A percentile compares a stretch with the other conserved stretches of the same genome.
Conservation (phyloP, 2,329 filamentous ascomycete species). For the Leptographium lundbergii region DNA sequence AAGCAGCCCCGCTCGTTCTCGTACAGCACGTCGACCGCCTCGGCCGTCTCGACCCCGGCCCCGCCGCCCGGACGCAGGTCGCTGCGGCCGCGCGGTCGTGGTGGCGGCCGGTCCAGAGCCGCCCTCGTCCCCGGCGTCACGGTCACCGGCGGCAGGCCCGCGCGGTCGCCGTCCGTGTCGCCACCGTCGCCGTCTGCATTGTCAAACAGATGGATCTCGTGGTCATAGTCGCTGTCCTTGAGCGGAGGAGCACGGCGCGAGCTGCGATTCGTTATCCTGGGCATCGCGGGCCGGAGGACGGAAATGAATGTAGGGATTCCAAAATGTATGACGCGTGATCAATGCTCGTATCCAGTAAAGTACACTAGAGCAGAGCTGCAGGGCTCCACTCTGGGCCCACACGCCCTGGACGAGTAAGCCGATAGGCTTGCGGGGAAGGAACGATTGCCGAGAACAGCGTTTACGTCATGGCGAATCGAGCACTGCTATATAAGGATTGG, state of each 20-base stretch:
- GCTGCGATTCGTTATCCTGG: constrained; percentile 27
- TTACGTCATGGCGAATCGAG: neutral
- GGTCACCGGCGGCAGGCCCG: neutral
- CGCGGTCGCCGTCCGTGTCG: neutral
- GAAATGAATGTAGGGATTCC: no score
- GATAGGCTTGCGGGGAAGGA: no score
- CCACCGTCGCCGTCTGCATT: constrained; percentile 19
- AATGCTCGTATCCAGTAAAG: no score
- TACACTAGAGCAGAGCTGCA: no score
- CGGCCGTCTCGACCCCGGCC: neutral
- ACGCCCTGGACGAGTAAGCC: neutral
- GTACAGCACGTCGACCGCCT: constrained; percentile 74
- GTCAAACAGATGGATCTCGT: constrained; percentile 59
- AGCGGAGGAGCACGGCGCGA: constrained; percentile 43
- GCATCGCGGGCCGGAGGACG: no score
- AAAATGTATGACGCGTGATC: neutral
- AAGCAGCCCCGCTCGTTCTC: constrained; percentile 92
- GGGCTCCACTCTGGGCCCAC: neutral
- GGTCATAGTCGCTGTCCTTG: constrained; percentile 52
- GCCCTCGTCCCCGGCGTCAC: no score
- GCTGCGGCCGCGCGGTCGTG: no score
- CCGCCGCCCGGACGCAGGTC: neutral
- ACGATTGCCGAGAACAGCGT: neutral
- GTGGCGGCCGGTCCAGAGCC: no score
- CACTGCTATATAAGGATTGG: neutral